These are phyloP conservation scores for Thymus mandschuricus DNA, from an alignment of 257 asterid species.

Conservation along the genomic window DNA sequence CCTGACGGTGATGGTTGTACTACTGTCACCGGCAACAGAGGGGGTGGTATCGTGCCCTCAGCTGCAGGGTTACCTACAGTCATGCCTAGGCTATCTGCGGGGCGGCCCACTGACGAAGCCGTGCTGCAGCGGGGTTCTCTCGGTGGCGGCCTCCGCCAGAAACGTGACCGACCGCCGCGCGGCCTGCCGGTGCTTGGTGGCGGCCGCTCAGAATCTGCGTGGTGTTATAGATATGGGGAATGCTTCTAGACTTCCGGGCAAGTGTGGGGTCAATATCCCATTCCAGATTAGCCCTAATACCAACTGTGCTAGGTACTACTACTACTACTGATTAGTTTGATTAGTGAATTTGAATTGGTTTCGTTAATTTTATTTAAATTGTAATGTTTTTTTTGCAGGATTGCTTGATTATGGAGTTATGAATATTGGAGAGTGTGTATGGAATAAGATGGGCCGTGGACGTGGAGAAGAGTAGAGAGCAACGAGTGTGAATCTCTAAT, in stretches of 20 bases:
- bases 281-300: slow-evolving; percentile 33
- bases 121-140: slow-evolving; percentile 39
- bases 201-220: slow-evolving; percentile 17
- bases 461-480: too few species aligned
- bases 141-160: slow-evolving; percentile 30
- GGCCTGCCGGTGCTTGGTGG: slow-evolving; percentile 38
- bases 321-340: too few species aligned
- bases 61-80: slow-evolving; percentile 18
- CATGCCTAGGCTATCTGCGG: slow-evolving; percentile 35
- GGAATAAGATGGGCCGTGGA: neutral
- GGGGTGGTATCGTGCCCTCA: slow-evolving; percentile 24
- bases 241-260: slow-evolving; percentile 34
- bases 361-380: too few species aligned
- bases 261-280: slow-evolving; percentile 31
- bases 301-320: slow-evolving; percentile 31
- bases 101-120: slow-evolving; percentile 20
- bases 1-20: slow-evolving; percentile 20
- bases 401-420: slow-evolving; percentile 19
- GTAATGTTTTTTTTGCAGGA: slow-evolving; percentile 22
- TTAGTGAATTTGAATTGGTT: too few species aligned
- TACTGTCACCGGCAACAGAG: slow-evolving; percentile 14
- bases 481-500: too few species aligned
- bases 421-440: neutral
- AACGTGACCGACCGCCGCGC: slow-evolving; percentile 31
- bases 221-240: slow-evolving; percentile 28